These are phyloP conservation scores for Aspergillus aculeatus DNA, from an alignment of 2,329 filamentous ascomycete genomes.

Conservation along the genomic window DNA sequence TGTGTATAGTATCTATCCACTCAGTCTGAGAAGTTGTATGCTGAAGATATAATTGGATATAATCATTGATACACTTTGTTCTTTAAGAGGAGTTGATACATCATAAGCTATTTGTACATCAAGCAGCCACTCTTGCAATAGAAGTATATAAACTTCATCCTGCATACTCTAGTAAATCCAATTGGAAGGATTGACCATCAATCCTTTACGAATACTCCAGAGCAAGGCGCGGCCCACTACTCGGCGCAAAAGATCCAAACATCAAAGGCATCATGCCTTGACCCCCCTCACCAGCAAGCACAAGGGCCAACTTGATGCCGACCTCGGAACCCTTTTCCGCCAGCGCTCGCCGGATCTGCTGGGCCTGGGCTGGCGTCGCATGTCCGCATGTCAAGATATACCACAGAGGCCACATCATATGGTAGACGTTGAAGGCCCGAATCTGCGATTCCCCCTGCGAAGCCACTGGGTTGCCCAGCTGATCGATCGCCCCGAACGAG, in stretches of 20 bases:
- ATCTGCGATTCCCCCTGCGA: conserved; percentile 20
- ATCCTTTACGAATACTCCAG: background rate
- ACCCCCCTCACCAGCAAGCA: conserved; percentile 22
- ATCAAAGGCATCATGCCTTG: background rate
- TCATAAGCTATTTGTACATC: too few species aligned
- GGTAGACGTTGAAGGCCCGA: conserved; percentile 34
- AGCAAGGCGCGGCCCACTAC: background rate
- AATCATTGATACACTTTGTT: too few species aligned
- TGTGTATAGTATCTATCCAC: too few species aligned
- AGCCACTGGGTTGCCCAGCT: conserved; percentile 26
- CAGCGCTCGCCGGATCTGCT: conserved; percentile 29
- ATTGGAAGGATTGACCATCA: background rate
- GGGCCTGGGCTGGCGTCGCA: conserved; percentile 30
- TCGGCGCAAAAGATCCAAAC: background rate
- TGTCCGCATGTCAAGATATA: conserved; percentile 34
- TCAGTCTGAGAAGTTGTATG: too few species aligned
- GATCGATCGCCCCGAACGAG: conserved; percentile 33
- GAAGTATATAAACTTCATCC: too few species aligned
- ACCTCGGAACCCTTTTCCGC: conserved; percentile 30
- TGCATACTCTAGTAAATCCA: background rate
- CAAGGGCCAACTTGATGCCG: conserved; percentile 36
- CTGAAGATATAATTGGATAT: too few species aligned
- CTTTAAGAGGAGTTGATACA: too few species aligned
- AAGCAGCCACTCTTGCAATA: too few species aligned
- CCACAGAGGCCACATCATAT: conserved; percentile 41